Percentiles rank a stretch among this genome's conserved stretches.
Evolutionary conservation across 2,329 filamentous ascomycete species (phyloP).

Genomic region (Nemania serpens): DNA sequence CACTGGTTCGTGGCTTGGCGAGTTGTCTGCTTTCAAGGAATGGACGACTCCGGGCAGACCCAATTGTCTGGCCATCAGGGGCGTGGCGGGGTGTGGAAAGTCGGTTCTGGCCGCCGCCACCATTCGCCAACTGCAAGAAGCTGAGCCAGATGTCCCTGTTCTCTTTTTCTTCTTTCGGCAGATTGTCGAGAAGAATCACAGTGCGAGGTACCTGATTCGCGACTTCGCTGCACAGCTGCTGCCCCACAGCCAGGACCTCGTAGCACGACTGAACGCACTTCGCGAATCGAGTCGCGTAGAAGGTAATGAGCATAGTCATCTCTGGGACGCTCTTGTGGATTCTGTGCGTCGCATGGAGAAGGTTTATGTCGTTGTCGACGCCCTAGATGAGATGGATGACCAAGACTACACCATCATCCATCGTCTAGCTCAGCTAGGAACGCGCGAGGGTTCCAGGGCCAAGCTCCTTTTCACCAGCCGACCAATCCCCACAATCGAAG

Average conservation of each 20-base stretch:
- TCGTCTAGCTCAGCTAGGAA: background rate
- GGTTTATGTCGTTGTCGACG: background rate
- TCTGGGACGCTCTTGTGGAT: background rate
- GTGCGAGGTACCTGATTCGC: background rate
- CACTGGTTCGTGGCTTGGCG: background rate
- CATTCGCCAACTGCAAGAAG: background rate
- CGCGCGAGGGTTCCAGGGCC: background rate
- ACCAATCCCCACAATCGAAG: background rate
- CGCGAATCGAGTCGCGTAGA: background rate
- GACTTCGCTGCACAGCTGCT: slow-evolving; percentile 1
- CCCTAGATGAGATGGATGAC: slow-evolving; percentile 1
- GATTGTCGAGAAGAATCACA: slow-evolving; percentile 1
- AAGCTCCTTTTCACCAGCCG: background rate
- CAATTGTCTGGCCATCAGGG: background rate
- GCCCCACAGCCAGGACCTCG: background rate
- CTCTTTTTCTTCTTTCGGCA: slow-evolving; percentile 9
- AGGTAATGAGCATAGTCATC: background rate
- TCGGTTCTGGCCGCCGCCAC: background rate
- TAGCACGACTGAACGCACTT: background rate
- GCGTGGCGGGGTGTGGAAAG: background rate
- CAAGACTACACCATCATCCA: background rate
- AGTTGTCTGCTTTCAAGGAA: background rate
- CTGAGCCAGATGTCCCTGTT: background rate
- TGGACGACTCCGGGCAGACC: background rate
- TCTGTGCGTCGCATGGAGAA: background rate